Percentiles rank a stretch among this genome's conserved stretches.
Evolutionary conservation across 805 yeast species (phyloP).

Genomic region (Kodamaea nitidulidarum): DNA sequence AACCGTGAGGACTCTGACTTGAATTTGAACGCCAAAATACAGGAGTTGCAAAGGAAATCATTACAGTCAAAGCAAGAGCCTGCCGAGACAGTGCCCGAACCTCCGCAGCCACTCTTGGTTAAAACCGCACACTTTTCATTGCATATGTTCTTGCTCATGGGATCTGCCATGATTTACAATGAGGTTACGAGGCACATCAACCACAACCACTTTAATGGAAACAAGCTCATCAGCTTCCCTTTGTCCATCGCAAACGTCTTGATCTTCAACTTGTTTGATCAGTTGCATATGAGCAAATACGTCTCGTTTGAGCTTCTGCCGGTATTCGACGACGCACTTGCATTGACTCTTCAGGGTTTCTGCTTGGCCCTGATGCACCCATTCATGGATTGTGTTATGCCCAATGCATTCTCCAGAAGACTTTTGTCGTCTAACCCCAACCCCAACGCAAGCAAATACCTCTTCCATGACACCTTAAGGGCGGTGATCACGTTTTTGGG

Average conservation of each 20-base stretch:
- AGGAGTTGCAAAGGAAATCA: neutral
- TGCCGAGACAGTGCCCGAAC: neutral
- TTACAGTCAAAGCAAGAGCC: neutral
- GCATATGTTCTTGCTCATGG: constrained; percentile 22
- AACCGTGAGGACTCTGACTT: constrained; percentile 13
- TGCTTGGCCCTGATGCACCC: constrained; percentile 57
- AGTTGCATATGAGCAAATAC: constrained; percentile 12
- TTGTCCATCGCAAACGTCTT: constrained; percentile 13
- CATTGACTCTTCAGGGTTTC: constrained; percentile 49
- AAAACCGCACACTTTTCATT: neutral
- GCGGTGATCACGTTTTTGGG: constrained; percentile 64
- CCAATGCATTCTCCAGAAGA: constrained; percentile 26
- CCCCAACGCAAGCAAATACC: constrained; percentile 26
- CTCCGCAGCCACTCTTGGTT: neutral
- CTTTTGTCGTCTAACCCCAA: constrained; percentile 38
- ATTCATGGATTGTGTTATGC: constrained; percentile 31
- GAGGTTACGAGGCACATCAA: constrained; percentile 50
- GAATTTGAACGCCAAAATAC: constrained; percentile 12
- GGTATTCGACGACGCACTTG: constrained; percentile 16
- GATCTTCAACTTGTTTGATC: constrained; percentile 13
- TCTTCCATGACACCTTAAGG: constrained; percentile 35
- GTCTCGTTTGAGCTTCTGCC: constrained; percentile 4
- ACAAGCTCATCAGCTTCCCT: constrained; percentile 25
- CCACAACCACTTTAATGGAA: constrained; percentile 43
- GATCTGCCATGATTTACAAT: constrained; percentile 51